Evolutionary conservation across 805 yeast species (phyloP).

Genomic region (Wickerhamiella qilinensis): DNA sequence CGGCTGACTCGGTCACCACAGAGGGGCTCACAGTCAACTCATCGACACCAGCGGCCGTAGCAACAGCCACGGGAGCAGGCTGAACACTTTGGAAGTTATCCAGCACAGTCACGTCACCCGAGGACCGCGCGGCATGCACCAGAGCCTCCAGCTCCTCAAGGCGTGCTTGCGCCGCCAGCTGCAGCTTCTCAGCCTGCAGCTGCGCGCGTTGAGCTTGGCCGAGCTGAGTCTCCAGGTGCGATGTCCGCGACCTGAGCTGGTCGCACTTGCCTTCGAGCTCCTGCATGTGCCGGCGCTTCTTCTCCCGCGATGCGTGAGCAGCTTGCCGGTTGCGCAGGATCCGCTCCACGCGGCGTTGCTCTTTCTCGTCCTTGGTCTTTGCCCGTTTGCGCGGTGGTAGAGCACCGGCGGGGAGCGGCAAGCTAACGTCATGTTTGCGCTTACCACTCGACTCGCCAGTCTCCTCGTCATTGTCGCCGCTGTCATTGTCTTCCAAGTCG

Average conservation of each 20-base stretch:
- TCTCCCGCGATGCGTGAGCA: slow-evolving; percentile 94
- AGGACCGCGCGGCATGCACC: slow-evolving; percentile 10
- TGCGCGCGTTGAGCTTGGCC: slow-evolving; percentile 8
- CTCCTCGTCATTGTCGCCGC: neutral
- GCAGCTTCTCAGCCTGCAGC: slow-evolving; percentile 6
- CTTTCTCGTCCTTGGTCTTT: slow-evolving; percentile 90
- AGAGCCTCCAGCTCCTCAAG: slow-evolving; percentile 15
- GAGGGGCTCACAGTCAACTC: neutral
- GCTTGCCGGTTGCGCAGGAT: slow-evolving; percentile 89
- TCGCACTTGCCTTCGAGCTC: slow-evolving; percentile 45
- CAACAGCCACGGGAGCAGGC: too few relatives aligned
- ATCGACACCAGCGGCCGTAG: neutral
- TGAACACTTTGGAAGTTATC: too few relatives aligned
- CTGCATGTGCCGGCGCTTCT: slow-evolving; percentile 85
- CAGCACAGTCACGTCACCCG: slow-evolving; percentile 9
- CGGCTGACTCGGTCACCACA: neutral
- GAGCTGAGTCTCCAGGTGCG: slow-evolving; percentile 12
- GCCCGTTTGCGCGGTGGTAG: slow-evolving; percentile 95
- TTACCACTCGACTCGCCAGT: slow-evolving; percentile 7
- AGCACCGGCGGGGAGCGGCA: slow-evolving; percentile 27
- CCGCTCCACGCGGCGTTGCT: slow-evolving; percentile 86
- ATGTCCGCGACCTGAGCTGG: slow-evolving; percentile 16
- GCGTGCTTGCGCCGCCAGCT: slow-evolving; percentile 6
- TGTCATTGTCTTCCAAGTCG: neutral
- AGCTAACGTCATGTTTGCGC: slow-evolving; percentile 19